A percentile compares a stretch with the other conserved stretches of the same genome.
Evolutionary conservation across 2,329 filamentous ascomycete genomes (phyloP).

Genomic region (Xylariaceae sp.): DNA sequence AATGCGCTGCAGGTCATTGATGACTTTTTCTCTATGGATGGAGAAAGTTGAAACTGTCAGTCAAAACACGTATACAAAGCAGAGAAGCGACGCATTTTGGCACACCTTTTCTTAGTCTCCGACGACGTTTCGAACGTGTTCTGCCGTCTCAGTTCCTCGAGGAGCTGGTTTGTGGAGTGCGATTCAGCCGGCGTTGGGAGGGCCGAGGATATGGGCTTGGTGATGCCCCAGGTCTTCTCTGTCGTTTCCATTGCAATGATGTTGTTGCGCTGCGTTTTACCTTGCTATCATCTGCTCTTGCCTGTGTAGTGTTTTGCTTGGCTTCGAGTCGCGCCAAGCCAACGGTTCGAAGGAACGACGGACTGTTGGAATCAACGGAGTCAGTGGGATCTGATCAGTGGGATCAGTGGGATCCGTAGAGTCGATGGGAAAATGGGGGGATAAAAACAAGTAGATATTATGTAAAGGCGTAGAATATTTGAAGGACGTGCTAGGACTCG

Average conservation of each 20-base stretch:
- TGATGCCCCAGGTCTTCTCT: slow-evolving; percentile 55
- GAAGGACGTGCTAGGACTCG: slow-evolving; percentile 2
- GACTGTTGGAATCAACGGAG: neutral
- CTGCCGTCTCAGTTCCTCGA: slow-evolving; percentile 78
- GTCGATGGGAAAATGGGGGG: neutral
- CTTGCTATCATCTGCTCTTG: neutral
- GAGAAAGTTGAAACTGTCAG: slow-evolving; percentile 9
- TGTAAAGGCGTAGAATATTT: neutral
- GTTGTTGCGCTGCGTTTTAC: neutral
- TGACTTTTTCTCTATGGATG: slow-evolving; percentile 56
- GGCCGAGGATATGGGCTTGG: slow-evolving; percentile 71
- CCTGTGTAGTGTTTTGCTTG: neutral
- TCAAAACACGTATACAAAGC: slow-evolving; percentile 29
- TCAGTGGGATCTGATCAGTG: neutral
- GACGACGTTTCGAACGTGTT: slow-evolving; percentile 85
- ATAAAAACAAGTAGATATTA: neutral
- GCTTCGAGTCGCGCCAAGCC: neutral
- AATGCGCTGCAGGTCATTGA: slow-evolving; percentile 71
- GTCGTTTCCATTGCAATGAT: slow-evolving; percentile 24
- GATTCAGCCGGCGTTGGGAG: slow-evolving; percentile 74
- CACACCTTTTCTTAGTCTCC: slow-evolving; percentile 76
- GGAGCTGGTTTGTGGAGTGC: slow-evolving; percentile 68
- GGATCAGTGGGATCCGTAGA: neutral
- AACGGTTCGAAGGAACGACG: neutral
- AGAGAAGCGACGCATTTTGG: slow-evolving; percentile 10